Evolutionary conservation across 2,329 filamentous ascomycete species (phyloP), one percentile per base, ranked within the genome.

Genomic region (Cylindrodendrum hubeiense): DNA sequence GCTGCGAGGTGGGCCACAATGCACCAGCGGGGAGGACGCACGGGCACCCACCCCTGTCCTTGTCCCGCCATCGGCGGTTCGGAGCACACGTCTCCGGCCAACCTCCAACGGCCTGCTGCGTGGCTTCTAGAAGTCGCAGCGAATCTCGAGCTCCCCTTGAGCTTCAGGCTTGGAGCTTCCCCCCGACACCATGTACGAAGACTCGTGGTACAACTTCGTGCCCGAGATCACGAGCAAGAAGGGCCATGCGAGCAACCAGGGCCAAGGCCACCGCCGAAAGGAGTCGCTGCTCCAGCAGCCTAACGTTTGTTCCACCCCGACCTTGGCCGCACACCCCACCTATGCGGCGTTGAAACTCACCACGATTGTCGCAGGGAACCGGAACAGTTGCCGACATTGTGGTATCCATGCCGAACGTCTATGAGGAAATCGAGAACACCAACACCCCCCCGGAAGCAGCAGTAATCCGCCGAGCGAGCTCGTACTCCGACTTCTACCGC

Each of bases 171-270:
- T 66, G 33, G 60, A 69, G 69, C 69, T 67, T 12, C 46, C 52
- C 52, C n/a, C 56, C 53, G 43, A 41, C 70, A 82, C 70, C 71
- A 94, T 94, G 91, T 93, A 93, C 79, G 93, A 95, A 80, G 93
- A 95, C 79, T 90, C 91, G 30, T 95, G 93, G 92, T 94, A 95
- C 81, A 93, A 87, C 77, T 91, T 93, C 76, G 88, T 93, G 69
- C 87, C 91, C 26, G 88, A 91, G 60, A 80, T 87, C 58, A 81
- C 86, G 63, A 81, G 85, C 68, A 86, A 84, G 72, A 82, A 82
- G 65, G 80, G 81, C n/a, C 73, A 82, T 46, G 79, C 82, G 24
- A 81, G 84, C 61, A 75, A 74, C 33, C 81, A 84, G 61, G 74
- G 80, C 51, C 71, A 83, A 47, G 86, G 85, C 54, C 91, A 92